Conservation (phyloP, 2,329 filamentous ascomycete species). For the Hypocreales sp. region DNA sequence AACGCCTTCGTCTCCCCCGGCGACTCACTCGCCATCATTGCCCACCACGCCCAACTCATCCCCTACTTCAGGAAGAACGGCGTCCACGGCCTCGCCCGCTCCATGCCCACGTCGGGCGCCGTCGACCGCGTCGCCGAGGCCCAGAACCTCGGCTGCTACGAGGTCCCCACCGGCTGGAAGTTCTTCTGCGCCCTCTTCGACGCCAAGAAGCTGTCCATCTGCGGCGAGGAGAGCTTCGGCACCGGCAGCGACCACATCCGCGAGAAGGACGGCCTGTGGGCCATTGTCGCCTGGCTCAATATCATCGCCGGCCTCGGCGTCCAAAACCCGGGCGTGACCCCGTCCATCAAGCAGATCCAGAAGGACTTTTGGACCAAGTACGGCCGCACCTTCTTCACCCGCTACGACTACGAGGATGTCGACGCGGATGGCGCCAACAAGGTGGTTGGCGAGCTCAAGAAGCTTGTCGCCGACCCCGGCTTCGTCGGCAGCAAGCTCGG, state of each 20-base stretch:
- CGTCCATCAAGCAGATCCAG: constrained; percentile 92
- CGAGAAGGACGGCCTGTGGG: constrained; percentile 98
- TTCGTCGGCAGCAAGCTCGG: constrained; percentile 75
- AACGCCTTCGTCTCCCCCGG: constrained; percentile 93
- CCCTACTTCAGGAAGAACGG: constrained; percentile 98
- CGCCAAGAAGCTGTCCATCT: constrained; percentile 91
- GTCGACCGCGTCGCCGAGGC: constrained; percentile 93
- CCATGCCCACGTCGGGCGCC: constrained; percentile 93
- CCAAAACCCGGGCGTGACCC: constrained; percentile 61
- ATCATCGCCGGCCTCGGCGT: constrained; percentile 91
- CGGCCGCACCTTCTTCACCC: constrained; percentile 96
- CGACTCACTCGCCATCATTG: constrained; percentile 95
- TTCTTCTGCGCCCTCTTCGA: constrained; percentile 97
- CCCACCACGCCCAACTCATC: constrained; percentile 89
- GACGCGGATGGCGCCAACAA: constrained; percentile 84
- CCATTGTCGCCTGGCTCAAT: constrained; percentile 94
- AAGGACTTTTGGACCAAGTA: constrained; percentile 94
- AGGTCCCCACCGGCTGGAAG: constrained; percentile 98
- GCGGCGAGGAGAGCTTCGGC: constrained; percentile 95
- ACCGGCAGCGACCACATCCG: constrained; percentile 98
- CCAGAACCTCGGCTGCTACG: constrained; percentile 81
- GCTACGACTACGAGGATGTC: constrained; percentile 95
- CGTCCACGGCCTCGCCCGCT: constrained; percentile 85
- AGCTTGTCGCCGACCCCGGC: constrained; percentile 54
- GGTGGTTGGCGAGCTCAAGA: constrained; percentile 67